Evolutionary conservation across 202 grass and related monocot species (phyloP).

Genomic region (Schoenoplectus tabernaemontani): DNA sequence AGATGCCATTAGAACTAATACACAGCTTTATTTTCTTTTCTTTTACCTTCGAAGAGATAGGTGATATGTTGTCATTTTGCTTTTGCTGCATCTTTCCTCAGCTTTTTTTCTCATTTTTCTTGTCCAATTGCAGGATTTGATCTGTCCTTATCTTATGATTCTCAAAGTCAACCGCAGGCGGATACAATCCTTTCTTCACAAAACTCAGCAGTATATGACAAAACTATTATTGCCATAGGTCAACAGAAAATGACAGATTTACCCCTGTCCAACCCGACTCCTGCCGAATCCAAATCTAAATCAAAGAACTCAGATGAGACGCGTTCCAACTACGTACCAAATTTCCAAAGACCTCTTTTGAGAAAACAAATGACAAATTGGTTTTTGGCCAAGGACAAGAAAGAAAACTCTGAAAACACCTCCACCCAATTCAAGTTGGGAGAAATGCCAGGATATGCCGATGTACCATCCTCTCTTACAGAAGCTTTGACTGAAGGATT

Average conservation of each 20-base stretch:
- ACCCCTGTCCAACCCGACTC: conserved; percentile 6
- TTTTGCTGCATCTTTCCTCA: background rate
- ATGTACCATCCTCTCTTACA: conserved; percentile 64
- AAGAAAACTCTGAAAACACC: conserved; percentile 36
- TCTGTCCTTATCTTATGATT: conserved; percentile 21
- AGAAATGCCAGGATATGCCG: conserved; percentile 58
- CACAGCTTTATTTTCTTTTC: background rate
- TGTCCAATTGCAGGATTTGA: conserved; percentile 34
- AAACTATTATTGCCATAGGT: conserved; percentile 37
- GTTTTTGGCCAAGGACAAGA: conserved; percentile 41
- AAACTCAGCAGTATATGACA: conserved; percentile 33
- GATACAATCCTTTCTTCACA: conserved; percentile 33
- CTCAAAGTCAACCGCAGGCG: conserved; percentile 22
- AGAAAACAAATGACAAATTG: conserved; percentile 83
- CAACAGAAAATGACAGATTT: conserved; percentile 46
- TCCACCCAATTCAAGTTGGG: conserved; percentile 44
- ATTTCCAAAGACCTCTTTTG: conserved; percentile 79
- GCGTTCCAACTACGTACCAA: conserved; percentile 47
- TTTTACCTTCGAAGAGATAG: background rate
- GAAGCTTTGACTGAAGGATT: conserved; percentile 65
- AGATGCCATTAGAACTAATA: background rate
- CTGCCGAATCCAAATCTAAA: conserved; percentile 7
- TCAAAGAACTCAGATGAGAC: conserved; percentile 20
- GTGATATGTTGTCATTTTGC: background rate
- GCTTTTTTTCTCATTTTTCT: conserved; percentile 15